Percentiles rank a stretch among this genome's conserved stretches.
These are phyloP conservation scores for Penstemon davidsonii DNA, from an alignment of 257 asterid species.

Conservation along the genomic window DNA sequence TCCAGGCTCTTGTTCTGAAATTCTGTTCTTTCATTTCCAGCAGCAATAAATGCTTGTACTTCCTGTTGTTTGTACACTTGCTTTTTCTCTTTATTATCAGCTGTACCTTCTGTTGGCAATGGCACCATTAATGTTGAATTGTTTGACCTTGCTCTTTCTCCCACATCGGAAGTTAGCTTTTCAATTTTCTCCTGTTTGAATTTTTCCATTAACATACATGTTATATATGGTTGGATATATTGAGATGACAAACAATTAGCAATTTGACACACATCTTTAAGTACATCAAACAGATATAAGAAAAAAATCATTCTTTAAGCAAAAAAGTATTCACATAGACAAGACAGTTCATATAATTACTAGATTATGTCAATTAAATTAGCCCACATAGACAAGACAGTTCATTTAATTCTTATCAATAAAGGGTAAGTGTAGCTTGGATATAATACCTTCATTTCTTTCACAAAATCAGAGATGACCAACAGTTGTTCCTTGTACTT, in stretches of 20 bases:
- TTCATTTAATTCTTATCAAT: conserved; percentile 15
- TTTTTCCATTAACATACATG: too few species aligned
- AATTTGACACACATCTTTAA: too few species aligned
- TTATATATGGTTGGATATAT: too few species aligned
- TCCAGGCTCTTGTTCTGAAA: not conserved
- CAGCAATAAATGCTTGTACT: conserved; percentile 46
- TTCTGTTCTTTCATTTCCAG: not conserved
- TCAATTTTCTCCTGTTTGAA: conserved; percentile 55
- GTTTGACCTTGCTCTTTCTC: conserved; percentile 36
- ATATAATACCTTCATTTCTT: conserved; percentile 64
- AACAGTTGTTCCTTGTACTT: conserved; percentile 63
- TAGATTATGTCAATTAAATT: too few species aligned
- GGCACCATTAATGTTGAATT: conserved; percentile 45
- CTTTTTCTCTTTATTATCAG: conserved; percentile 32
- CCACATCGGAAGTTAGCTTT: conserved; percentile 37
- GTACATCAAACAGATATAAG: too few species aligned
- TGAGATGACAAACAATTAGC: too few species aligned
- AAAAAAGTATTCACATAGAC: too few species aligned
- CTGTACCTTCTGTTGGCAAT: conserved; percentile 15
- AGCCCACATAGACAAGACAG: too few species aligned
- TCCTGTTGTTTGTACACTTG: conserved; percentile 24
- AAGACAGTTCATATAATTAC: too few species aligned
- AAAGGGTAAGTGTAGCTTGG: too few species aligned
- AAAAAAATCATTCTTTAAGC: too few species aligned
- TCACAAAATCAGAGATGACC: conserved; percentile 58